Conservation (phyloP, 495 filamentous ascomycete genomes). For the Neurospora tetraspora region DNA sequence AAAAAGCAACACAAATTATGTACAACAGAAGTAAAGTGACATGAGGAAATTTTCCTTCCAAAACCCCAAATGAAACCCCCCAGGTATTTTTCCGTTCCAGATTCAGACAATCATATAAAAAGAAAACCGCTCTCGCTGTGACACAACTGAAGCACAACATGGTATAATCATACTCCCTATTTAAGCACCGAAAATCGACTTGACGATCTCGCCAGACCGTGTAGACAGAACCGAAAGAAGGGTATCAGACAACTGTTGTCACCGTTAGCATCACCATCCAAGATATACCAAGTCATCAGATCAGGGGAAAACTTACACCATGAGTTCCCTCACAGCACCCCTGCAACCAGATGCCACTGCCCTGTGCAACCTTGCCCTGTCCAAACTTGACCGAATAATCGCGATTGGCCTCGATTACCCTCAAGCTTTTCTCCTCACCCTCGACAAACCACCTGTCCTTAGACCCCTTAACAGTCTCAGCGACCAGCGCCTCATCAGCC, state of each 20-base stretch:
- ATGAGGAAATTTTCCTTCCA: neutral
- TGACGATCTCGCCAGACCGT: constrained; percentile 64
- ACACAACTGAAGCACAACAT: neutral
- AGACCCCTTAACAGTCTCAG: neutral
- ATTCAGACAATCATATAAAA: neutral
- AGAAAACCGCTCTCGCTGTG: neutral
- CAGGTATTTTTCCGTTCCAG: neutral
- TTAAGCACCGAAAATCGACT: constrained; percentile 52
- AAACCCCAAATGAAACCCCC: neutral
- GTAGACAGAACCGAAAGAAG: constrained; percentile 65
- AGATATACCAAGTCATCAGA: neutral
- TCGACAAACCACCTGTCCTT: constrained; percentile 25
- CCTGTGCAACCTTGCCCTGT: constrained; percentile 51
- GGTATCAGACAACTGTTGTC: constrained; percentile 57
- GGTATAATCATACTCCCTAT: neutral
- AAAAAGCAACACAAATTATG: neutral
- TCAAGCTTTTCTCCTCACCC: constrained; percentile 5
- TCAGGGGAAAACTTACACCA: constrained; percentile 51
- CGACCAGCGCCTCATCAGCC: constrained; percentile 4
- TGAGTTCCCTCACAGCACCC: constrained; percentile 90
- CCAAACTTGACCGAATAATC: constrained; percentile 69
- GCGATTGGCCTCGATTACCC: constrained; percentile 33
- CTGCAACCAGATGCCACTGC: constrained; percentile 81
- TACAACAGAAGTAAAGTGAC: constrained; percentile 1
- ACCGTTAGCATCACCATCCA: neutral